These are phyloP conservation scores for Myxozyma kluyveri DNA, from an alignment of 805 yeast genomes.

Conservation along the genomic window DNA sequence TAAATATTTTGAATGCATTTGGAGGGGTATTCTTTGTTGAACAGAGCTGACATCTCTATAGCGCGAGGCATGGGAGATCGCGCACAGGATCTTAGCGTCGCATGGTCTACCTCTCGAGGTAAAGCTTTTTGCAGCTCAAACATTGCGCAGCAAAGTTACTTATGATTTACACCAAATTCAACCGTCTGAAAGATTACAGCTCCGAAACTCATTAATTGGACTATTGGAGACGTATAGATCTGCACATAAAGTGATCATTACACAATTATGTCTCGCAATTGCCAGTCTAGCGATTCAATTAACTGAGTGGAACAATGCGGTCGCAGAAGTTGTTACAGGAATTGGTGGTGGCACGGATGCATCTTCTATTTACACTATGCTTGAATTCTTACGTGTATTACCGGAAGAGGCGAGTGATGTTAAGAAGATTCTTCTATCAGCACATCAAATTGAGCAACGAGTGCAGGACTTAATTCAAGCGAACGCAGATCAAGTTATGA, in stretches of 20 bases:
- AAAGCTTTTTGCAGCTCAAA: constrained; percentile 85
- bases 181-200: constrained; percentile 50
- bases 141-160: constrained; percentile 77
- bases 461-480: constrained; percentile 59
- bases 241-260: constrained; percentile 58
- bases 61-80: constrained; percentile 67
- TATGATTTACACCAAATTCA: constrained; percentile 83
- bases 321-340: constrained; percentile 58
- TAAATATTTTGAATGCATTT: neutral
- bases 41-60: constrained; percentile 11
- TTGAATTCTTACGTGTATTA: constrained; percentile 78
- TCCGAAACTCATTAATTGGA: constrained; percentile 65
- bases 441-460: constrained; percentile 71
- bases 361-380: constrained; percentile 47
- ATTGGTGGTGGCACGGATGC: constrained; percentile 41
- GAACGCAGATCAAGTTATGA: constrained; percentile 67
- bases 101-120: constrained; percentile 48
- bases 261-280: constrained; percentile 78
- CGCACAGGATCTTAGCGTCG: constrained; percentile 45
- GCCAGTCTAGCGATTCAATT: constrained; percentile 80
- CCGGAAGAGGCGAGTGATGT: constrained; percentile 89
- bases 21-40: too few species aligned
- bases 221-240: constrained; percentile 53
- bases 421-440: constrained; percentile 72
- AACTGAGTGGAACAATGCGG: constrained; percentile 66